Evolutionary conservation across 768 basidiomycete species (phyloP).

Genomic region (Lactifluus subvellereus): DNA sequence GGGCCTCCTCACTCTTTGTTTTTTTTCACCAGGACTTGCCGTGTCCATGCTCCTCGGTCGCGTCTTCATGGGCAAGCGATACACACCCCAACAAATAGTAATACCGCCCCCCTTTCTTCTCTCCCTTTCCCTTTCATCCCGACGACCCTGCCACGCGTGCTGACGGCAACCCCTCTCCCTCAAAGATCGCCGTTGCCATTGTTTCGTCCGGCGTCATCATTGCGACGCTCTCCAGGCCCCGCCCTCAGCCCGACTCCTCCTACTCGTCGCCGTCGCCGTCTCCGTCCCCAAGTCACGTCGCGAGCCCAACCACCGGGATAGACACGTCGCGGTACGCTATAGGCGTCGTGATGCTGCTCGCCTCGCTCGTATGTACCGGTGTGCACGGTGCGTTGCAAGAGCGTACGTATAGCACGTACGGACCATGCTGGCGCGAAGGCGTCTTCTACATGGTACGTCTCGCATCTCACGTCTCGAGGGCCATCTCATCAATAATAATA

Average conservation of each 20-base stretch:
- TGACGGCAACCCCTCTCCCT: neutral
- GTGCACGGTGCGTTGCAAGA: conserved; percentile 72
- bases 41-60: conserved; percentile 25
- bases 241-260: conserved; percentile 32
- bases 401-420: conserved; percentile 64
- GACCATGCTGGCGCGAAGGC: conserved; percentile 77
- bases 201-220: conserved; percentile 69
- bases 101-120: neutral
- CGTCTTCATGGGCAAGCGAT: conserved; percentile 20
- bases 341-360: conserved; percentile 64
- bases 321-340: conserved; percentile 42
- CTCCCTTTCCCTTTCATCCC: neutral
- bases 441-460: conserved; percentile 74
- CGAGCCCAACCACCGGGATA: conserved; percentile 13
- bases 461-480: neutral
- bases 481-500: neutral
- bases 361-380: conserved; percentile 62
- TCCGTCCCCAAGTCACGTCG: neutral
- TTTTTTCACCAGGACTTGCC: conserved; percentile 15
- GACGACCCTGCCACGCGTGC: neutral
- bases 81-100: conserved; percentile 9
- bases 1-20: neutral
- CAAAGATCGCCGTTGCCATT: conserved; percentile 54
- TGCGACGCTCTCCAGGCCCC: conserved; percentile 61
- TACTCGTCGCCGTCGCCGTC: neutral